Base-by-base conservation (phyloP, 371 early-diverging fungal species). In the Syncephalastrum racemosum region DNA sequence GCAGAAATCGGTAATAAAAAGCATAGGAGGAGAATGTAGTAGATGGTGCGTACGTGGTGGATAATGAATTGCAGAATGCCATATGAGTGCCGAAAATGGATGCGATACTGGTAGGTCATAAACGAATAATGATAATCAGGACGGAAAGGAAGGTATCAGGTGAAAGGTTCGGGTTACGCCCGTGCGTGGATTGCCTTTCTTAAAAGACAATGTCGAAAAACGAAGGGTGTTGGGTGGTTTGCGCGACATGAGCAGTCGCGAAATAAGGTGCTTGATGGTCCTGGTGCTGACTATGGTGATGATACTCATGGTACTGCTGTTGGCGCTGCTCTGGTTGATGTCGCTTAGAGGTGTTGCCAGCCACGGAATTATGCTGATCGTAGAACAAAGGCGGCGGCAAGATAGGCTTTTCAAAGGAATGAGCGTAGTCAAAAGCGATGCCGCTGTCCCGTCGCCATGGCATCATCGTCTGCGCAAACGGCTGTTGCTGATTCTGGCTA, bases 61-160 rank as follows among this genome's bases (percentile, higher is more conserved):
- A 22, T 47, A 19, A 19, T 47, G 22, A 47, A 47, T 23, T n/a
- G 39, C 16, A 50, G 15, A 50, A 50, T 31, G 50, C 36, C 36
- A 31, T 25, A 31, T 13, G 31, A 50, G 20, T 31, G 50, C 4
- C 39, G 36, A 23, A 12, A 25, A 27, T 27, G 8, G 19, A 50
- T 18, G 43, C 57, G 16, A 48, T 14, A 47, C 31, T 24, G 39
- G 27, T 47, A 31, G 40, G 27, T 31, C 36, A 56, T 18, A 56
- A 47, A 25, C 23, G 40, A 23, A 16, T 22, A 43, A n/a, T 48
- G 19, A 57, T n/a, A 57, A 58, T 50, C 25, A 27, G 43, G 25
- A 46, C 39, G 4, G 56, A 53, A 92, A 93, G 67, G 61, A 74
- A 20, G 19, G 36, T 31, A 31, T 31, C 36, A 31, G 36, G 12